Evolutionary conservation across 1,284 basidiomycete genomes (phyloP), one percentile per base, ranked within the genome.

Genomic region (Ceratobasidium sp.): DNA sequence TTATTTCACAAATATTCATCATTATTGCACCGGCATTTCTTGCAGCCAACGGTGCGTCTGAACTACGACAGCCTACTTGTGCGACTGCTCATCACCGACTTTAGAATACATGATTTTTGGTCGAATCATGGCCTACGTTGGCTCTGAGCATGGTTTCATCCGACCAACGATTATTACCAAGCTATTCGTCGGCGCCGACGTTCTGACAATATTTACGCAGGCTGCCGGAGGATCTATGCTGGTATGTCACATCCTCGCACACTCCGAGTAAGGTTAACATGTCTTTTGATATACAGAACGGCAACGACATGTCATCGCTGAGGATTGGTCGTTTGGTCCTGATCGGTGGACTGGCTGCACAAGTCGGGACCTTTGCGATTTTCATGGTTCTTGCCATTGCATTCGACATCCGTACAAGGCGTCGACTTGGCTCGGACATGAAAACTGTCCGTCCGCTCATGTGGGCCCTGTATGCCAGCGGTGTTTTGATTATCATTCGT

Each of bases 81-180:
- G 14, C 54, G 5, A 14, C 27, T 54, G 14, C 31, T 53, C 29
- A 24, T 24, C 2, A 2, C 22, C 5, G 24, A n/a, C 9, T 27
- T 22, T 46, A 76, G 75, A 74, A 29, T 76, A 76, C 59, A 76
- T 76, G 75, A 74, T 76, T 13, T 59, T 76, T 27, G 75, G 75
- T n/a, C 51, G 68, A 31, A 58, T 75, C 34, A 76, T 76, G 63
- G 62, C 66, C 22, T 76, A 65, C 51, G 63, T 76, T 37, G 76
- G 76, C 41, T 27, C 61, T 16, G 74, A 74, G 8, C 59, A 53
- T 46, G 41, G 43, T 16, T 19, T 76, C 53, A 68, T 76, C 51
- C 51, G 46, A 11, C 74, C 75, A 54, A 58, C 49, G 13, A 53
- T 72, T 13, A 75, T 76, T 29, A 76, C 76, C 58, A 76, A 74